phyloP scores from a whole-genome alignment of 805 yeast species.

The Monosporozyma siamensis region DNA sequence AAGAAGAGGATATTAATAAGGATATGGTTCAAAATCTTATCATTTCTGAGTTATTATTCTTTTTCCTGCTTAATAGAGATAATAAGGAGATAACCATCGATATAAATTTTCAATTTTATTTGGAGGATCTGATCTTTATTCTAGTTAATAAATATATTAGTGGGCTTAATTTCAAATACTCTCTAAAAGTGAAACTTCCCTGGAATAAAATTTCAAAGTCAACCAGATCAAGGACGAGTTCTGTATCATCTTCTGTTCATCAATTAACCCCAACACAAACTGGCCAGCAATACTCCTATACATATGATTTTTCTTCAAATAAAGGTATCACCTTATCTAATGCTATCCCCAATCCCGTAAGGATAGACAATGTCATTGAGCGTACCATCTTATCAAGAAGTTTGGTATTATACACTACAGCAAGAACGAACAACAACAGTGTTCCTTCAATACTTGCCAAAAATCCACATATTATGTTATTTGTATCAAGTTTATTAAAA shows the following conservation, averaged over 20 bases:
- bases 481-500: constrained; percentile 19
- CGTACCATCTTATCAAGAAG: constrained; percentile 11
- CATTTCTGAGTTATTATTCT: constrained; percentile 12
- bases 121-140: constrained; percentile 10
- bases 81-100: neutral
- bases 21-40: neutral
- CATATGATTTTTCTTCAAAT: constrained; percentile 13
- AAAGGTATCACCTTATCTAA: constrained; percentile 10
- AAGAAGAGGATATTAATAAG: neutral
- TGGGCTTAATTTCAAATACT: constrained; percentile 18
- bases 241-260: neutral
- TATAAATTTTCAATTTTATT: constrained; percentile 3
- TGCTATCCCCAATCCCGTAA: constrained; percentile 19
- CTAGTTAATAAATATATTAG: constrained; percentile 12
- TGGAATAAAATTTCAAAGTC: neutral
- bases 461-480: constrained; percentile 11
- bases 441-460: constrained; percentile 7
- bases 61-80: constrained; percentile 6
- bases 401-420: constrained; percentile 11
- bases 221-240: constrained; percentile 1
- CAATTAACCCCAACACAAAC: neutral
- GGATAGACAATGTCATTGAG: constrained; percentile 16
- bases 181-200: constrained; percentile 5
- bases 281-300: neutral
- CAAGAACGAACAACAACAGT: neutral